Conservation (phyloP, 768 basidiomycete species). For the Suillus lakei region DNA sequence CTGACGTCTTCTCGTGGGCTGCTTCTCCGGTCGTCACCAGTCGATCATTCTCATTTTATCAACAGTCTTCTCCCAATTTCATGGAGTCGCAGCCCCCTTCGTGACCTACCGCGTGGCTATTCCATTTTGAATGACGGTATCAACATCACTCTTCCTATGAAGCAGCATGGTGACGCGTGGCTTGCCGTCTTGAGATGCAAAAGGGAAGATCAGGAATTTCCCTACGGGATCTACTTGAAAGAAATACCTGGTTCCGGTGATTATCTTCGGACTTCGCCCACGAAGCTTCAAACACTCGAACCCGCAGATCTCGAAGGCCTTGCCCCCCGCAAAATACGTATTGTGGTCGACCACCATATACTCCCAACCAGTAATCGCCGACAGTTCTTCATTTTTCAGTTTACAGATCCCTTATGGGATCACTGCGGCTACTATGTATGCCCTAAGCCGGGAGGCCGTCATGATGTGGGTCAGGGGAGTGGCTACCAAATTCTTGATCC, state of each 20-base stretch:
- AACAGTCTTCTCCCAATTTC: not conserved
- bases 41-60: conserved; percentile 6
- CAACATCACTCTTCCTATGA: conserved; percentile 14
- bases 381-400: not conserved
- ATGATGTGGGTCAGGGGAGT: not conserved
- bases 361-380: not conserved
- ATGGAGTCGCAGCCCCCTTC: not conserved
- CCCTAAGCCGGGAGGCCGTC: not conserved
- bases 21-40: not conserved
- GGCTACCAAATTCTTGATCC: not conserved
- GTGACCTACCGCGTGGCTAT: not conserved
- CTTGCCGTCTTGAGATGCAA: conserved; percentile 13
- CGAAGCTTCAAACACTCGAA: not conserved
- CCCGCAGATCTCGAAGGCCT: not conserved
- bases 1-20: not conserved
- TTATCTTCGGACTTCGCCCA: not conserved
- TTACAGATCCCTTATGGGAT: not conserved
- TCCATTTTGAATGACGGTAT: conserved; percentile 9
- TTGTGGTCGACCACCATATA: not conserved
- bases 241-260: not conserved
- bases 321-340: not conserved
- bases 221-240: conserved; percentile 1
- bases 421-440: not conserved
- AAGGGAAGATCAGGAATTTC: not conserved
- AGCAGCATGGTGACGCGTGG: not conserved